A percentile compares a stretch with the other conserved stretches of the same genome.
Conservation (phyloP, 2,329 filamentous ascomycete genomes). For the Fusarium mexicanum region DNA sequence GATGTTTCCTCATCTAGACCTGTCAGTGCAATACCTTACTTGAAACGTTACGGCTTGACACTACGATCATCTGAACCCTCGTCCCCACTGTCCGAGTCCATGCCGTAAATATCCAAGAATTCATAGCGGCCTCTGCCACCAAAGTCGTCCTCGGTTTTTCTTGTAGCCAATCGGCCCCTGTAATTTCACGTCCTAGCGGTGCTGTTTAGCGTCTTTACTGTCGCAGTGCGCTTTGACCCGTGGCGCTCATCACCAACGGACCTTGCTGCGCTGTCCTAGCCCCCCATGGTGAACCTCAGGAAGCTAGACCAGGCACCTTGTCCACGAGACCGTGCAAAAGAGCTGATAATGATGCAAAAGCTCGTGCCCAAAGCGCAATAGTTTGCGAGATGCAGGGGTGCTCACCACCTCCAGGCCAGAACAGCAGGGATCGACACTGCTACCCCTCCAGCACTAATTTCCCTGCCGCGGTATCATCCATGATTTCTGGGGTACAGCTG, state of each 20-base stretch:
- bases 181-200: background rate
- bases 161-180: background rate
- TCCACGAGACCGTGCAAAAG: background rate
- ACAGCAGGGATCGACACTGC: background rate
- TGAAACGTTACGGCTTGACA: background rate
- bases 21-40: background rate
- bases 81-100: background rate
- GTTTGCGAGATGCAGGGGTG: constrained; percentile 30
- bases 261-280: background rate
- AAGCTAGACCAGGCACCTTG: background rate
- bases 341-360: constrained; percentile 3
- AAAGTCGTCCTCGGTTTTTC: background rate
- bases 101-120: background rate
- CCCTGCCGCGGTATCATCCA: background rate
- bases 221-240: constrained; percentile 9
- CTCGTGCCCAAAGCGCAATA: constrained; percentile 18
- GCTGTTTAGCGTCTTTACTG: background rate
- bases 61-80: background rate
- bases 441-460: constrained; percentile 9
- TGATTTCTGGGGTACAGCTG: constrained; percentile 22
- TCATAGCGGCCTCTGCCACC: background rate
- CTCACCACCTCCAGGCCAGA: background rate
- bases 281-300: background rate
- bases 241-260: constrained; percentile 3
- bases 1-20: background rate